Evolutionary conservation across 2,329 filamentous ascomycete genomes (phyloP), one percentile per base, ranked within the genome.

Genomic region (Hypoxylon sp.): DNA sequence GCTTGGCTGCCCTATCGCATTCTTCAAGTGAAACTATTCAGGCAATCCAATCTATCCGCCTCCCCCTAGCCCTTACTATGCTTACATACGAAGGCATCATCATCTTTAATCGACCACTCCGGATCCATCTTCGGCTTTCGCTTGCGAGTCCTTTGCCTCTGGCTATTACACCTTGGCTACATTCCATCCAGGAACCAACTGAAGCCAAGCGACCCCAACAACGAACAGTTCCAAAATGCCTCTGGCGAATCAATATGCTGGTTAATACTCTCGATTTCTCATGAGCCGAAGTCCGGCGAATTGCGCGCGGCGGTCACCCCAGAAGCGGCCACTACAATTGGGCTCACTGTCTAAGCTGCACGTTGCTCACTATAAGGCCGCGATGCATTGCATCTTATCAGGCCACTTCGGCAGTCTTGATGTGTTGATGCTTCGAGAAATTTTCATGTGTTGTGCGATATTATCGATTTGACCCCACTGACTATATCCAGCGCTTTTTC

Each of bases 301-400:
- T 62, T 52, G 29, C 37, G 29, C 37, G 49, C 15, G 33, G 45
- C 38, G 40, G 41, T 21, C 50, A 31, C 47, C 47, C 55, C 42
- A 46, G 51, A 23, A 15, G 33, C 38, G 17, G 43, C 41, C 37
- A 26, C 50, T 43, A 46, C 18, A n/a, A 50, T 58, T 55, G 38
- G 54, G 58, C 55, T 62, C 51, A 58, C 42, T 27, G 29, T 55
- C 45, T 46, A 55, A 42, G 42, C 54, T 23, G 58, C 58, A 51
- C 55, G 38, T 21, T 15, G 42, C 46, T 51, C 35, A 46, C 24
- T 43, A 43, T 58, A 42, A 50, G 49, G 54, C 49, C 46, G 46
- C 53, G 31, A 60, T 60, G 49, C 48, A 50, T 42, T 50, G 18
- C 13, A 41, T 49, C 20, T 40, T n/a, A 23, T 21, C 15, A 48